These are phyloP conservation scores for Colletotrichum sp. DNA, from an alignment of 2,329 filamentous ascomycete genomes.

Conservation along the genomic window DNA sequence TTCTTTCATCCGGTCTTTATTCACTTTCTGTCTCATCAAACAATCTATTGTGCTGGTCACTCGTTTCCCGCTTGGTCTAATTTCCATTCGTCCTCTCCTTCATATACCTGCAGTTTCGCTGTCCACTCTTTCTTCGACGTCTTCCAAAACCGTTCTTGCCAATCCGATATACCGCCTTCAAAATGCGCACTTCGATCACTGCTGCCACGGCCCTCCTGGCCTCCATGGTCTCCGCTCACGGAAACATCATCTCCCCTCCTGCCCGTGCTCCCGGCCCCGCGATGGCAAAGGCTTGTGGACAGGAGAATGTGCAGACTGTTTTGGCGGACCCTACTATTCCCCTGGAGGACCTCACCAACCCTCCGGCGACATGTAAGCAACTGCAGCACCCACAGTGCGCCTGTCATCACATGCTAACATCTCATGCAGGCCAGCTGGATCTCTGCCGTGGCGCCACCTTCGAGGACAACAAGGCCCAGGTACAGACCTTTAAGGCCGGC, in stretches of 20 bases:
- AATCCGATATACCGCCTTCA: not conserved
- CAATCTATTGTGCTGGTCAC: slow-evolving; percentile 17
- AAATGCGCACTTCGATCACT: slow-evolving; percentile 17
- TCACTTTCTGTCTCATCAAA: not conserved
- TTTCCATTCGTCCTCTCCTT: not conserved
- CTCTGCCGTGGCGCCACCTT: slow-evolving; percentile 54
- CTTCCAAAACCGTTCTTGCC: not conserved
- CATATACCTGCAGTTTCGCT: not conserved
- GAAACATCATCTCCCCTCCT: slow-evolving; percentile 45
- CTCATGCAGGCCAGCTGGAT: slow-evolving; percentile 31
- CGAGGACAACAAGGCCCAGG: slow-evolving; percentile 45
- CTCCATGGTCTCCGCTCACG: slow-evolving; percentile 42
- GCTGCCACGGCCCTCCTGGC: slow-evolving; percentile 19
- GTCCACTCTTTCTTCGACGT: not conserved
- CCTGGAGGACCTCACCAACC: slow-evolving; percentile 31
- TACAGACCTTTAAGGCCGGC: slow-evolving; percentile 48
- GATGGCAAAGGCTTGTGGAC: slow-evolving; percentile 48
- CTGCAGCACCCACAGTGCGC: not conserved
- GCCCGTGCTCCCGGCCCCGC: slow-evolving; percentile 46
- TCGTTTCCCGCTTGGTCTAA: slow-evolving; percentile 5
- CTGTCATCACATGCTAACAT: not conserved
- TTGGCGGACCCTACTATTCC: slow-evolving; percentile 40
- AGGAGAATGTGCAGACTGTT: slow-evolving; percentile 38
- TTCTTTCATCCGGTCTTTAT: not conserved
- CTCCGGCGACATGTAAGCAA: slow-evolving; percentile 30